Evolutionary conservation across 2,329 filamentous ascomycete species (phyloP), one percentile per base, ranked within the genome.

Genomic region (Tolypocladium tundrense): DNA sequence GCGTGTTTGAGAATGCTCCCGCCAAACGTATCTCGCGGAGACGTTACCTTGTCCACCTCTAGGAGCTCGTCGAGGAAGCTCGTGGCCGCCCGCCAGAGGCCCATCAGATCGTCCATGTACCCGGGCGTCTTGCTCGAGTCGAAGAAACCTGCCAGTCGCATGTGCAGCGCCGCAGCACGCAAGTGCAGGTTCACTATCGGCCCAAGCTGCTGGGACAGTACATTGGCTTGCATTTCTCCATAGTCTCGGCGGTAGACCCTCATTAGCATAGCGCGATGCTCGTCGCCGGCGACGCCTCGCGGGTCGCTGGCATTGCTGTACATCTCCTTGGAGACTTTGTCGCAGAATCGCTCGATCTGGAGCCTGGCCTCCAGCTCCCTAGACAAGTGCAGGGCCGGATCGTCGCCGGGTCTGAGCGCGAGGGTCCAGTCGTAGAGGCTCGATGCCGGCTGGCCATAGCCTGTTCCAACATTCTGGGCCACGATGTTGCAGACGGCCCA

Each of bases 401-500:
- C 79, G 61, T 85, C 82, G 53, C 82, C 82, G 1, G 82, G 79
- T 54, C 83, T 76, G 64, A 82, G 76, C 52, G 80, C 85, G 60
- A 88, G 76, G 2, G 85, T 92, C 82, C 83, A 91, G 71, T 88
- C 89, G 72, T 88, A 92, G 53, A 87, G 78, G 55, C 85, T 90
- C 52, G 88, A 89, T 6, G 89, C 88, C 9, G 90, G 89, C 68
- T 92, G 89, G 7, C 89, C 89, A 65, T 91, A 90, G 24, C 89
- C 89, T 4, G 90, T 93, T n/a, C 88, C 88, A 50, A 92, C 84
- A 58, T 85, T 86, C 66, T 93, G 89, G 27, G 88, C 86, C 40
- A 92, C 89, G 62, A 93, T 88, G 68, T 94, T 94, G 75, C 88
- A 91, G 4, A 90, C 87, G 1, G 89, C 89, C 89, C 89, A 94